Evolutionary conservation across 1,284 basidiomycete genomes (phyloP).

Genomic region (Lentinula novae-zelandiae): DNA sequence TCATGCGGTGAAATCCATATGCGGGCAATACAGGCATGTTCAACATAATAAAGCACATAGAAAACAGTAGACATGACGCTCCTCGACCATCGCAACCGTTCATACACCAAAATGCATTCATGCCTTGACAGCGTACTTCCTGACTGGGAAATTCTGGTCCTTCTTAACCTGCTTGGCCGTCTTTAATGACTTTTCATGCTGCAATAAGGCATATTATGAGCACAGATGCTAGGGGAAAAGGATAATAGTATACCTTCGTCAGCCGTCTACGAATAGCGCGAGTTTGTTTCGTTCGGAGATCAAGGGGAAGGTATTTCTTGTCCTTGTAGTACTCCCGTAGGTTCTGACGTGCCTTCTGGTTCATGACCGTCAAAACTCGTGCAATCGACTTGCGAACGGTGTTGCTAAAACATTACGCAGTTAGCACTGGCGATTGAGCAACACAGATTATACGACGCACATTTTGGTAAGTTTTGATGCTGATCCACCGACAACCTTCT

Average conservation of each 20-base stretch:
- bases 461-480: conserved; percentile 97
- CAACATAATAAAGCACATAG: conserved; percentile 24
- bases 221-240: not conserved
- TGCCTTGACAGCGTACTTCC: conserved; percentile 86
- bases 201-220: conserved; percentile 17
- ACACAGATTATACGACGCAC: conserved; percentile 48
- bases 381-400: conserved; percentile 99
- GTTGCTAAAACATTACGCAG: conserved; percentile 53
- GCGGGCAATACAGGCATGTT: conserved; percentile 5
- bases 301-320: conserved; percentile 97
- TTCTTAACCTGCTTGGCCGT: conserved; percentile 93
- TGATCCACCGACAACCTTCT: conserved; percentile 97
- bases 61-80: conserved; percentile 15
- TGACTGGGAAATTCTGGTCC: conserved; percentile 86
- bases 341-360: conserved; percentile 97
- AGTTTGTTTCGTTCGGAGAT: conserved; percentile 98
- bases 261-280: conserved; percentile 96
- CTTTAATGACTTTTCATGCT: conserved; percentile 82
- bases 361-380: conserved; percentile 97
- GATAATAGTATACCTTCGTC: conserved; percentile 64
- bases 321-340: conserved; percentile 97
- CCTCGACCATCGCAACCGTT: conserved; percentile 17
- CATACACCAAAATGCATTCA: conserved; percentile 29
- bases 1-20: not conserved
- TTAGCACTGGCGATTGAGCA: conserved; percentile 11